Evolutionary conservation across 768 basidiomycete genomes (phyloP).

Genomic region (Russula sp.): DNA sequence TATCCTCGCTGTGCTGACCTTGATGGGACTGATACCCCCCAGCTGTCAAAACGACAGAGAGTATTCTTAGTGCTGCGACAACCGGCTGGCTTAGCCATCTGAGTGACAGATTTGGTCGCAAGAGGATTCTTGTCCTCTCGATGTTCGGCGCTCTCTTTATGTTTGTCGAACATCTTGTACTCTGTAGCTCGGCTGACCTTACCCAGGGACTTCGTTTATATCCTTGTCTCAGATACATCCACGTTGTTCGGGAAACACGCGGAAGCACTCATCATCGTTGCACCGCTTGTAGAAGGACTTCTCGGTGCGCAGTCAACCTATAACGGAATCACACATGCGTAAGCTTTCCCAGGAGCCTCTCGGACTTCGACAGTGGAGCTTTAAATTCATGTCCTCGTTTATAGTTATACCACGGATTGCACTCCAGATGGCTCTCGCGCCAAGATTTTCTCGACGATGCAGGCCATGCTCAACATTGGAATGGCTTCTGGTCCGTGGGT

Average conservation of each 20-base stretch:
- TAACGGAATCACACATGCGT: conserved; percentile 31
- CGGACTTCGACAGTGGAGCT: not conserved
- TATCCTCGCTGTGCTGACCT: not conserved
- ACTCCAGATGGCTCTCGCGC: conserved; percentile 30
- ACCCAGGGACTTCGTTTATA: conserved; percentile 30
- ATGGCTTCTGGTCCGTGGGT: conserved; percentile 31
- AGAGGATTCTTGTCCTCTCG: conserved; percentile 26
- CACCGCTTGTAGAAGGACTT: conserved; percentile 30
- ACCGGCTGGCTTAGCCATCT: conserved; percentile 31
- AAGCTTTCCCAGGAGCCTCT: not conserved
- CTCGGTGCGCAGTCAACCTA: conserved; percentile 31
- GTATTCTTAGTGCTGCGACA: conserved; percentile 29
- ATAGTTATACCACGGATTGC: conserved; percentile 30
- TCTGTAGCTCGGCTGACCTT: not conserved
- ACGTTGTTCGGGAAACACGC: conserved; percentile 26
- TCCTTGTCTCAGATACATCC: conserved; percentile 28
- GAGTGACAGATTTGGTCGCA: conserved; percentile 29
- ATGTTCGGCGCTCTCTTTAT: conserved; percentile 32
- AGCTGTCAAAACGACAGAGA: conserved; percentile 32
- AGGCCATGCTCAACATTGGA: conserved; percentile 32
- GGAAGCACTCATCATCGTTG: conserved; percentile 29
- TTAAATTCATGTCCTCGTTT: not conserved
- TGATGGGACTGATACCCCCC: not conserved
- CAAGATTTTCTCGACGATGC: conserved; percentile 30
- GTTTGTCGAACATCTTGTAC: conserved; percentile 12